These are phyloP conservation scores for Calonectria crousiana DNA, from an alignment of 2,329 filamentous ascomycete species.

Conservation along the genomic window DNA sequence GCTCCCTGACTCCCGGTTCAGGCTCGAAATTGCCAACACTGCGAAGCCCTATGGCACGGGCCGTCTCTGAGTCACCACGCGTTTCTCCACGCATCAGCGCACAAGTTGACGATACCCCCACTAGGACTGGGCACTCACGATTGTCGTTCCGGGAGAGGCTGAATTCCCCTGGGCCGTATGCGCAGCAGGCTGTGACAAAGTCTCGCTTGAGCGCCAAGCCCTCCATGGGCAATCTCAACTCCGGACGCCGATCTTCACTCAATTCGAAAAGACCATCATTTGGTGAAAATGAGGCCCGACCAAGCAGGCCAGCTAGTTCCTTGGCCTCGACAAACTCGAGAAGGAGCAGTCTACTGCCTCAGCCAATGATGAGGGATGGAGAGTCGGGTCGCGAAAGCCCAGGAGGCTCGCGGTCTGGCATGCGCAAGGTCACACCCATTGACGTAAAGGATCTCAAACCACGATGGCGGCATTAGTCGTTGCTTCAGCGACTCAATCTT, in stretches of 20 bases:
- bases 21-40: conserved; percentile 62
- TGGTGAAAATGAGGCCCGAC: conserved; percentile 44
- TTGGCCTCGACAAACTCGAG: conserved; percentile 59
- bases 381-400: conserved; percentile 62
- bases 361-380: conserved; percentile 53
- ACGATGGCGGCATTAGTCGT: conserved; percentile 58
- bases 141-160: conserved; percentile 68
- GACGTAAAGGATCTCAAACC: conserved; percentile 59
- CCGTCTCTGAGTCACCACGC: conserved; percentile 61
- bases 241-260: conserved; percentile 65
- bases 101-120: conserved; percentile 56
- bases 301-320: conserved; percentile 68
- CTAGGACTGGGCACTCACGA: conserved; percentile 57
- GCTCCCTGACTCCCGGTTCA: conserved; percentile 57
- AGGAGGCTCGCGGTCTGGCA: conserved; percentile 56
- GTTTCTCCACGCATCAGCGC: conserved; percentile 23
- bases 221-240: conserved; percentile 56
- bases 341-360: conserved; percentile 67
- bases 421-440: conserved; percentile 44
- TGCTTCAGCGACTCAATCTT: not conserved
- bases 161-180: conserved; percentile 61
- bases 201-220: conserved; percentile 58
- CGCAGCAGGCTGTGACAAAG: conserved; percentile 59
- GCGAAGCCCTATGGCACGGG: conserved; percentile 61
- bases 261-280: conserved; percentile 59